Conservation (phyloP, 2,329 filamentous ascomycete genomes). For the Elsinoe necatrix region DNA sequence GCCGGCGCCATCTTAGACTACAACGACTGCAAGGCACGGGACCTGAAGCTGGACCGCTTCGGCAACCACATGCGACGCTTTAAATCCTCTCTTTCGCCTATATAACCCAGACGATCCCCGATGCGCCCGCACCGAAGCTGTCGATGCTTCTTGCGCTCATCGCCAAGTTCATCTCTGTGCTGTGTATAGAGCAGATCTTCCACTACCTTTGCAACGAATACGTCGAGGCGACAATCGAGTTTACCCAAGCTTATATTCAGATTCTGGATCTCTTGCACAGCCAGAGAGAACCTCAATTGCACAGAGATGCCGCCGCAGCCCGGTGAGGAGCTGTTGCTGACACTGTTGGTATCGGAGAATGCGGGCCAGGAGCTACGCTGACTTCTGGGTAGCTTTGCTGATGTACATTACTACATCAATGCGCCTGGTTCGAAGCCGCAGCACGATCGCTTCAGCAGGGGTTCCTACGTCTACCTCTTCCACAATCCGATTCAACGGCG, state of each 20-base stretch:
- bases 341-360: conserved; percentile 35
- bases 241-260: conserved; percentile 24
- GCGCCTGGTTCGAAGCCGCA: conserved; percentile 57
- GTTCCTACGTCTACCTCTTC: conserved; percentile 72
- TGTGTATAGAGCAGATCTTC: conserved; percentile 19
- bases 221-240: conserved; percentile 24
- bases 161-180: conserved; percentile 18
- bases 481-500: conserved; percentile 60
- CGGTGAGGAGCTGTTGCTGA: conserved; percentile 40
- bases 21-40: conserved; percentile 7
- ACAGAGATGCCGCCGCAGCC: conserved; percentile 39
- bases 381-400: conserved; percentile 54
- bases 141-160: conserved; percentile 16
- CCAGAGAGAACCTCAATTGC: conserved; percentile 18
- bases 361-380: not conserved
- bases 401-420: conserved; percentile 71
- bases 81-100: not conserved
- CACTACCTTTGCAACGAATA: conserved; percentile 22
- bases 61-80: conserved; percentile 1
- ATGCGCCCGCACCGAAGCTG: conserved; percentile 6
- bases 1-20: conserved; percentile 1
- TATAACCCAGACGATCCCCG: not conserved
- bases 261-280: conserved; percentile 23
- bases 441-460: conserved; percentile 74
- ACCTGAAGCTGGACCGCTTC: conserved; percentile 1